A percentile compares a stretch with the other conserved stretches of the same genome.
These are phyloP conservation scores for Takashimella tepidaria DNA, from an alignment of 1,284 basidiomycete species.

Conservation along the genomic window DNA sequence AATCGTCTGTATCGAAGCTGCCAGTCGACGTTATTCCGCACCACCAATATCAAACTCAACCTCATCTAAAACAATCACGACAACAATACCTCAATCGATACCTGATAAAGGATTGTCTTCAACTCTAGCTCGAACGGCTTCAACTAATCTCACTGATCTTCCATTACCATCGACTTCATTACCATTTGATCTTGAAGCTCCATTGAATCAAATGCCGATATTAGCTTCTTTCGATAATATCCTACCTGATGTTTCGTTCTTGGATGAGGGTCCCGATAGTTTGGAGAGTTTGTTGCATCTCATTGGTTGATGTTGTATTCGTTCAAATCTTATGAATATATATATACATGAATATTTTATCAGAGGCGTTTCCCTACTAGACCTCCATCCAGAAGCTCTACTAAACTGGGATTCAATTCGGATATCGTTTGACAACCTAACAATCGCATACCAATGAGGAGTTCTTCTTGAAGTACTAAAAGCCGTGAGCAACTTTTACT, in stretches of 20 bases:
- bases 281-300: constrained; percentile 3
- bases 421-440: constrained; percentile 16
- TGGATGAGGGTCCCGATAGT: neutral
- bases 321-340: no score
- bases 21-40: neutral
- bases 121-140: no score
- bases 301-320: neutral
- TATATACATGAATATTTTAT: no score
- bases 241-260: neutral
- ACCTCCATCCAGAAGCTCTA: constrained; percentile 7
- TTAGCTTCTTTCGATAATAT: neutral
- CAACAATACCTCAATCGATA: neutral
- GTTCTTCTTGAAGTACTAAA: constrained; percentile 18
- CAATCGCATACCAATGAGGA: constrained; percentile 19
- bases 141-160: no score
- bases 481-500: no score
- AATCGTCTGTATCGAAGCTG: neutral
- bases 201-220: neutral
- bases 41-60: neutral
- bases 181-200: neutral
- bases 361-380: constrained; percentile 3
- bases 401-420: constrained; percentile 28
- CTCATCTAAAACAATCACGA: neutral
- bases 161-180: neutral
- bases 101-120: neutral